Evolutionary conservation across 345 rosid genomes (phyloP).

Genomic region (Eucalyptus caleyi): DNA sequence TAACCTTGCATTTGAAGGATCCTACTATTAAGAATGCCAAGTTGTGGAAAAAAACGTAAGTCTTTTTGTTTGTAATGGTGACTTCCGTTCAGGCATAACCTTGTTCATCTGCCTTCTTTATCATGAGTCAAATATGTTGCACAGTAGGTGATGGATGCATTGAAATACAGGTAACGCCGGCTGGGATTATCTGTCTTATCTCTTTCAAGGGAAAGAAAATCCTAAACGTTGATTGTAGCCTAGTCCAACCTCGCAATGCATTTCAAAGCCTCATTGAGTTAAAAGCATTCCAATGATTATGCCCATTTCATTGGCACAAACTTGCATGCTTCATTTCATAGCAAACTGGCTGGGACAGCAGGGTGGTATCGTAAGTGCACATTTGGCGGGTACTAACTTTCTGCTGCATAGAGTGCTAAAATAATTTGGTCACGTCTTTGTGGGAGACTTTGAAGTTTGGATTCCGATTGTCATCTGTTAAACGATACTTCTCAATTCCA

Average conservation of each 20-base stretch:
- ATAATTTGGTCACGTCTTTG: neutral
- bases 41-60: too few relatives aligned
- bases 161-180: neutral
- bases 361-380: neutral
- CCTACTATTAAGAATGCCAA: neutral
- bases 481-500: neutral
- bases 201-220: neutral
- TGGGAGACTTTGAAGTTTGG: neutral
- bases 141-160: neutral
- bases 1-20: neutral
- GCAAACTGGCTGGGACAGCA: neutral
- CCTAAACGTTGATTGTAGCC: neutral
- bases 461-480: neutral
- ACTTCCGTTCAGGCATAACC: neutral
- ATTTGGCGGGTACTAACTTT: neutral
- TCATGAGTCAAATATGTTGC: neutral
- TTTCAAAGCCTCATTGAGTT: neutral
- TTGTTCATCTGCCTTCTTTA: neutral
- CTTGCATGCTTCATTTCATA: neutral
- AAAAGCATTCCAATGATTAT: neutral
- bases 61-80: neutral
- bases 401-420: neutral
- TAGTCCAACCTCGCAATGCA: neutral
- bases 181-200: neutral
- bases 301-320: neutral